These are phyloP conservation scores for Cryptococcus sp. DNA, from an alignment of 1,284 basidiomycete species.

Conservation along the genomic window DNA sequence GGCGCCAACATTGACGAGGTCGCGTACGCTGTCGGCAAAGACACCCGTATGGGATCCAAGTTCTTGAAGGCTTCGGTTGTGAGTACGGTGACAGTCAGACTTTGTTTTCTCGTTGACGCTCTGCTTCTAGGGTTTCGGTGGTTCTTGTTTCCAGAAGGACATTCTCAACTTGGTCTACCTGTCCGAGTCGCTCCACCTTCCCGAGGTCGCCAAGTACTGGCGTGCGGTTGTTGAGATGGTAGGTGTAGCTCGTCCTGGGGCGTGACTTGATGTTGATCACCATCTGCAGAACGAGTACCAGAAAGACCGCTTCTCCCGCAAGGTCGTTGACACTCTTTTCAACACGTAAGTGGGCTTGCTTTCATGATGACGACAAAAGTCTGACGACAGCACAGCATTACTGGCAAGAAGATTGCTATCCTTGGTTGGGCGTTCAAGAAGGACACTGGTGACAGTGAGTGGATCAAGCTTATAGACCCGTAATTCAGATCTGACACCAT, in stretches of 20 bases:
- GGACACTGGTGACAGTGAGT: slow-evolving; percentile 81
- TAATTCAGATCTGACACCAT: slow-evolving; percentile 2
- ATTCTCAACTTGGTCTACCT: slow-evolving; percentile 98
- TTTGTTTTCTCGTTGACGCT: not conserved
- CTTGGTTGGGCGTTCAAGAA: slow-evolving; percentile 92
- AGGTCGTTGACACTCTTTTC: slow-evolving; percentile 92
- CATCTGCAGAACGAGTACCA: slow-evolving; percentile 76
- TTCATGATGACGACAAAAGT: not conserved
- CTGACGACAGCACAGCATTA: slow-evolving; percentile 41
- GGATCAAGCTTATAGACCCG: not conserved
- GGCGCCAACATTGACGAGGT: slow-evolving; percentile 99
- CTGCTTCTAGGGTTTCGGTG: slow-evolving; percentile 72
- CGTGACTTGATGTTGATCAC: slow-evolving; percentile 9
- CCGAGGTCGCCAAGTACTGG: slow-evolving; percentile 99
- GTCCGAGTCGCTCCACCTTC: slow-evolving; percentile 87
- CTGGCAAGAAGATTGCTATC: slow-evolving; percentile 84
- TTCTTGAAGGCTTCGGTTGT: slow-evolving; percentile 77
- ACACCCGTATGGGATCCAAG: slow-evolving; percentile 89
- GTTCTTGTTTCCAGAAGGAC: slow-evolving; percentile 99
- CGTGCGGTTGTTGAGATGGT: slow-evolving; percentile 84
- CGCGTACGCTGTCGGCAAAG: slow-evolving; percentile 88
- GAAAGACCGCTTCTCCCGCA: slow-evolving; percentile 83
- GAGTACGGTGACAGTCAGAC: slow-evolving; percentile 6
- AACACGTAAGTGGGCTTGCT: slow-evolving; percentile 64
- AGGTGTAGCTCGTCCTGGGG: not conserved